Base-by-base conservation (phyloP, 495 filamentous ascomycete genomes). In the Xylaria palmicola region DNA sequence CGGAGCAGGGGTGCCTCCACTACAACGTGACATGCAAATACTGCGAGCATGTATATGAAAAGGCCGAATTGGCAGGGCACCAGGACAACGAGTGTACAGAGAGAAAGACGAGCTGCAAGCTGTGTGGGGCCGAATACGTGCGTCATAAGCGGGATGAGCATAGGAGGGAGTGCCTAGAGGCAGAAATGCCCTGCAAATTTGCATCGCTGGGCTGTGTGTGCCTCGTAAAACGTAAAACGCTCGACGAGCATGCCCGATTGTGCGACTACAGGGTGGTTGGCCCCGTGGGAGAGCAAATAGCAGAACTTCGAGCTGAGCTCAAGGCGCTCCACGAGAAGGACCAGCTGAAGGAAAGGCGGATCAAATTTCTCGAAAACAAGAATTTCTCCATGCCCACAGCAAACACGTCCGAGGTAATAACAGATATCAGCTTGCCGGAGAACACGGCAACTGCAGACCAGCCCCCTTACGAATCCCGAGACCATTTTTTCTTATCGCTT, bases 1-100 rank as follows among this genome's bases (percentile, higher is more conserved):
- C 68, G 6, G 72, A 69, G 8, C 71, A 75, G n/a, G 76, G 72
- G 3, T 85, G 82, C 59, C 69, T 83, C n/a, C 82, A 85, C 53
- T 71, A 72, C 40, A 62, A 71, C 5, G 68, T 69, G 0, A 29
- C 59, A n/a, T 85, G 82, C 69, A 62, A 71, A 22, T 78, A 79
- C 62, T 85, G 82, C 68, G 62, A 70, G 20, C 58, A 72, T 55
- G 32, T 49, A 4, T 63, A 76, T 10, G 58, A 72, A 56, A 66
- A 75, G 44, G 69, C 74, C 0, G 74, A 79, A 7, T 57, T 83
- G 7, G 75, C 78, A 59, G 65, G 68, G 6, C 82, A 85, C 47
- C 67, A 72, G 40, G 63, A 75, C 32, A 70, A 30, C 12, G 40
- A 59, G 17, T 79, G 77, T 60, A 56, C 62, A 8, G 67, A 75